phyloP scores from a whole-genome alignment of 2,329 filamentous ascomycete species.

The Cytospora paraplurivora region DNA sequence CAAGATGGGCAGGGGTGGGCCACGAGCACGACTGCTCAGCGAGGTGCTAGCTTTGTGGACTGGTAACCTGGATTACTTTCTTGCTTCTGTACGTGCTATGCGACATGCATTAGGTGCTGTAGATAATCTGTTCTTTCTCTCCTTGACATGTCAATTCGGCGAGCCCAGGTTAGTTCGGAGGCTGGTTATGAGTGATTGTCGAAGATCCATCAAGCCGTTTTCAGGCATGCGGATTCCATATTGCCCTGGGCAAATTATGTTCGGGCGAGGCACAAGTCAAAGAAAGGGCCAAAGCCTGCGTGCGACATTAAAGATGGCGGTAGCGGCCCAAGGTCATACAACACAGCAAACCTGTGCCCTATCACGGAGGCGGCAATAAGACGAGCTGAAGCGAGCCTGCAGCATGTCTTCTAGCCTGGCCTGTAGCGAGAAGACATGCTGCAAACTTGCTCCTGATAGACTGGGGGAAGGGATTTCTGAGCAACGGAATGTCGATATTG shows the following conservation, averaged over 20 bases:
- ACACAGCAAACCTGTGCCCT: slow-evolving; percentile 21
- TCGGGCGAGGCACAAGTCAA: no score
- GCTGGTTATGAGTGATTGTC: not conserved
- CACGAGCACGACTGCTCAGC: slow-evolving; percentile 19
- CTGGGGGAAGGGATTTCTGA: not conserved
- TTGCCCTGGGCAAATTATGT: no score
- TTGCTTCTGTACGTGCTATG: slow-evolving; percentile 15
- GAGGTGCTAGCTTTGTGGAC: slow-evolving; percentile 6
- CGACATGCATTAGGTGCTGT: slow-evolving; percentile 16
- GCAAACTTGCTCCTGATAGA: slow-evolving; percentile 12
- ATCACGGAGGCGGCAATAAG: slow-evolving; percentile 7
- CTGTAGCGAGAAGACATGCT: slow-evolving; percentile 1
- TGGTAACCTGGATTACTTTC: slow-evolving; percentile 12
- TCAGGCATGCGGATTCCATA: no score
- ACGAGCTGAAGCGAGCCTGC: not conserved
- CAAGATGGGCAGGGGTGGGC: slow-evolving; percentile 20
- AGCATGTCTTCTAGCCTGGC: not conserved
- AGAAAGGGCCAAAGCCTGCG: not conserved
- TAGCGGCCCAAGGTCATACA: slow-evolving; percentile 2
- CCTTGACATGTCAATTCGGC: not conserved
- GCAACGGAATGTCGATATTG: not conserved
- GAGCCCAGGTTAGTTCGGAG: not conserved
- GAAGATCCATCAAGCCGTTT: no score
- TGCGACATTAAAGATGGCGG: not conserved
- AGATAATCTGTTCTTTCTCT: slow-evolving; percentile 2